Conservation (phyloP, 164 flowering plant genomes). For the Saururus chinensis region DNA sequence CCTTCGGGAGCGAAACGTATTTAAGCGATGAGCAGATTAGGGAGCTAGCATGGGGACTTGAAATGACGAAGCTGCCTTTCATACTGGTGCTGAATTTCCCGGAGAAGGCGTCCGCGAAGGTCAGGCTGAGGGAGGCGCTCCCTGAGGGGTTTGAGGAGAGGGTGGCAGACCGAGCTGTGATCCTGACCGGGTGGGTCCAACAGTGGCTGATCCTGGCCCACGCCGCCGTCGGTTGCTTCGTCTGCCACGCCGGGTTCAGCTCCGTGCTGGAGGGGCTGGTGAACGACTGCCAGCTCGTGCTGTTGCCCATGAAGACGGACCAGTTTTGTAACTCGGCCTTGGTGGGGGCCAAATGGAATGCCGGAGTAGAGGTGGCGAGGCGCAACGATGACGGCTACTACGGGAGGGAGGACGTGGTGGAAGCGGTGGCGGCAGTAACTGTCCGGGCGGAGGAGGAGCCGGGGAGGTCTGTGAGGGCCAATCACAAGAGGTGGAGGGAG, state of each 20-base stretch:
- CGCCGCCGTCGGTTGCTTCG: constrained; percentile 40
- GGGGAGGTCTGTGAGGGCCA: constrained; percentile 21
- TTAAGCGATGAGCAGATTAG: constrained; percentile 5
- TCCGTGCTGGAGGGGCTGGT: constrained; percentile 38
- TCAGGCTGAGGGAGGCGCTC: constrained; percentile 3
- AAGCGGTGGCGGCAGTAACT: constrained; percentile 27
- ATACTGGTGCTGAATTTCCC: constrained; percentile 9
- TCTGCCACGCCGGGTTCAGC: constrained; percentile 43
- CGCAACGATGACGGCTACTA: constrained; percentile 38
- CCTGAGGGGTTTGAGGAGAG: constrained; percentile 12
- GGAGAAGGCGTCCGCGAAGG: neutral
- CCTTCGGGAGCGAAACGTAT: constrained; percentile 12
- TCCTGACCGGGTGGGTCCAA: constrained; percentile 16
- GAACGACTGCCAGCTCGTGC: constrained; percentile 34
- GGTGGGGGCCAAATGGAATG: constrained; percentile 25
- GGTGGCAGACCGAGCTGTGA: constrained; percentile 10
- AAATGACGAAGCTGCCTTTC: constrained; percentile 12
- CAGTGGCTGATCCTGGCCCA: constrained; percentile 26
- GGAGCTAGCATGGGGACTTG: constrained; percentile 12
- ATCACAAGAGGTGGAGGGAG: constrained; percentile 29
- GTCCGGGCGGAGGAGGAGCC: constrained; percentile 15
- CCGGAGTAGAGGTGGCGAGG: constrained; percentile 43
- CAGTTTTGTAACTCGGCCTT: constrained; percentile 34
- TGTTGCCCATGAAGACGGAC: constrained; percentile 30
- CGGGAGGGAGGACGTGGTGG: constrained; percentile 21